phyloP scores from a whole-genome alignment of 2,329 filamentous ascomycete species.

The Sordariomycetes sp. region DNA sequence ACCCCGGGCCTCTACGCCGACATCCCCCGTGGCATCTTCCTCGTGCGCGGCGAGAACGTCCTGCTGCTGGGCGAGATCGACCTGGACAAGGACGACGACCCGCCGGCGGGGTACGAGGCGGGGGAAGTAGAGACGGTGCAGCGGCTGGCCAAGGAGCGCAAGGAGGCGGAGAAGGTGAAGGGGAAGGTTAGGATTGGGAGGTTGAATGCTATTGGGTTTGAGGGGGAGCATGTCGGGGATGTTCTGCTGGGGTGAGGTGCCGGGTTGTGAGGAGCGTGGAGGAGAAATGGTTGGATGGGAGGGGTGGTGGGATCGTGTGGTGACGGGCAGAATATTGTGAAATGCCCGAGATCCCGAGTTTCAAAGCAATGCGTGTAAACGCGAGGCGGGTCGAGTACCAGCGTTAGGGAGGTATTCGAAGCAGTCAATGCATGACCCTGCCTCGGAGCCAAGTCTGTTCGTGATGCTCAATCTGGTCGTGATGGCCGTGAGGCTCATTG shows the following conservation, averaged over 20 bases:
- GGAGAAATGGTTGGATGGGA: background rate
- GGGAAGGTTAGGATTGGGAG: conserved; percentile 64
- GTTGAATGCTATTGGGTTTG: conserved; percentile 69
- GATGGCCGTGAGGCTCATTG: background rate
- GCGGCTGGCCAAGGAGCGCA: conserved; percentile 59
- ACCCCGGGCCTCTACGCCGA: conserved; percentile 59
- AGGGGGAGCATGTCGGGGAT: conserved; percentile 71
- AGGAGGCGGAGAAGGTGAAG: conserved; percentile 51
- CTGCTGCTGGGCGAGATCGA: conserved; percentile 91
- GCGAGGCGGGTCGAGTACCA: background rate
- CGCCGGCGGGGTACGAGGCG: conserved; percentile 52
- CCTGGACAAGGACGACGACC: conserved; percentile 85
- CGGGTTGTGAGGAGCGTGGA: background rate
- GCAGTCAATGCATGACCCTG: too few relatives aligned
- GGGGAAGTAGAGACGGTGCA: conserved; percentile 59
- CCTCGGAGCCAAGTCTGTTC: too few relatives aligned
- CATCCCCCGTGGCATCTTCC: conserved; percentile 71
- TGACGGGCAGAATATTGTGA: conserved; percentile 47
- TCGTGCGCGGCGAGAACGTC: conserved; percentile 96
- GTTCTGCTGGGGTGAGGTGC: conserved; percentile 35
- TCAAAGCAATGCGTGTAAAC: background rate
- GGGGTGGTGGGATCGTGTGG: background rate
- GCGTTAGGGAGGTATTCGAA: too few relatives aligned
- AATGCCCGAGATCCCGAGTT: conserved; percentile 27
- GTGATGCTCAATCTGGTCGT: too few relatives aligned